Conservation (phyloP, 176 grass and related monocot species). For the Rhynchospora pubera region DNA sequence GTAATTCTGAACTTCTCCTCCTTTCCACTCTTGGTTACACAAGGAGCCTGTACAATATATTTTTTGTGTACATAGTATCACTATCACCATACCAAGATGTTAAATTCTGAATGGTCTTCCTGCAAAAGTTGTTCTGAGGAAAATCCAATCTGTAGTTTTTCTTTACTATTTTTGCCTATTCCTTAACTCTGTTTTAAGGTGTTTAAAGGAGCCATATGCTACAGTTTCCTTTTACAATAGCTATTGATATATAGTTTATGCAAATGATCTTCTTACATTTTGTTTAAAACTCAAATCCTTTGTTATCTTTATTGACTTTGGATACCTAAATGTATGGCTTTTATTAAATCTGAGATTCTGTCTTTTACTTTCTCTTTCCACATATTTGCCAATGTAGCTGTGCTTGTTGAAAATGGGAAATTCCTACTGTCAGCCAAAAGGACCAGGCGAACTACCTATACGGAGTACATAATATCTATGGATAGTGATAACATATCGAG, state of each 20-base stretch:
- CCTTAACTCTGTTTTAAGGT: neutral
- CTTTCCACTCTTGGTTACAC: neutral
- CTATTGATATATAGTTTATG: neutral
- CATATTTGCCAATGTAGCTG: conserved; percentile 36
- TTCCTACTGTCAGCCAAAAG: conserved; percentile 83
- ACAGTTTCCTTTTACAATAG: neutral
- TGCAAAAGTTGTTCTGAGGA: neutral
- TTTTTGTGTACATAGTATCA: neutral
- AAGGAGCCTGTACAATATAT: neutral
- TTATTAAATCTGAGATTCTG: neutral
- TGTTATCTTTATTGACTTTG: neutral
- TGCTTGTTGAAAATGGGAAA: conserved; percentile 68
- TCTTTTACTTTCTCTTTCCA: conserved; percentile 1
- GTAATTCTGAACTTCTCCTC: conserved; percentile 37
- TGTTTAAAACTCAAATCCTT: no score
- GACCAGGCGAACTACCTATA: conserved; percentile 45
- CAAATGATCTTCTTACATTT: no score
- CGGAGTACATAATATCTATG: conserved; percentile 72
- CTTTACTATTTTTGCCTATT: neutral
- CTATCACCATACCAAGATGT: neutral
- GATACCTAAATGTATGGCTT: neutral
- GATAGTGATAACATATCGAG: conserved; percentile 56
- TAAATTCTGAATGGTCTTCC: conserved; percentile 13
- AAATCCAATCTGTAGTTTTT: neutral
- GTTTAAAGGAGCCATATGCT: neutral